phyloP scores from a whole-genome alignment of 1,284 basidiomycete species.

The Melampsora larici-populina region DNA sequence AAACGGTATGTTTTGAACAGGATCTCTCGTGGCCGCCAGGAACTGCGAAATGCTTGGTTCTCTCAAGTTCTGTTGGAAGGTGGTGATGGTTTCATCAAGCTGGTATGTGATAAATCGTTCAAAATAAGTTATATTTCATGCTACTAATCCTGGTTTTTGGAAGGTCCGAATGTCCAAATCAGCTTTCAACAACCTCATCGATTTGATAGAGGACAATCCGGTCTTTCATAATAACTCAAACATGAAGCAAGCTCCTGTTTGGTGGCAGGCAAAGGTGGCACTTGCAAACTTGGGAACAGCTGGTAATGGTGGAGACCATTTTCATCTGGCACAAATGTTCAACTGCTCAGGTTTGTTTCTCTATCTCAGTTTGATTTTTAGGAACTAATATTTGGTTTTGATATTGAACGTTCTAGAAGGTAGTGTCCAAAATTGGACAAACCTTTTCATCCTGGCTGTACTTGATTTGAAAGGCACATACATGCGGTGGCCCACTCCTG shows the following conservation, averaged over 20 bases:
- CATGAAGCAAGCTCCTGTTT: neutral
- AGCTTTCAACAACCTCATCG: neutral
- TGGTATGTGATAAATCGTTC: neutral
- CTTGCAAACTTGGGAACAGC: neutral
- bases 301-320: slow-evolving; percentile 3
- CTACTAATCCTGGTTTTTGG: neutral
- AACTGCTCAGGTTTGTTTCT: no score
- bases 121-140: neutral
- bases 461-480: neutral
- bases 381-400: no score
- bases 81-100: neutral
- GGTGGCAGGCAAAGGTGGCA: slow-evolving; percentile 1
- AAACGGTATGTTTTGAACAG: no score
- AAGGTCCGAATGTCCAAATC: neutral
- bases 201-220: neutral
- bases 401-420: no score
- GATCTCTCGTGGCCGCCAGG: no score
- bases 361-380: neutral
- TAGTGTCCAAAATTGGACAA: no score
- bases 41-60: no score
- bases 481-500: no score
- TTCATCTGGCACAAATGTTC: neutral
- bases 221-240: slow-evolving; percentile 10
- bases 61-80: neutral
- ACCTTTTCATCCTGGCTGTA: neutral